Base-by-base conservation (phyloP, 2,329 filamentous ascomycete genomes). In the Truncatella angustata region DNA sequence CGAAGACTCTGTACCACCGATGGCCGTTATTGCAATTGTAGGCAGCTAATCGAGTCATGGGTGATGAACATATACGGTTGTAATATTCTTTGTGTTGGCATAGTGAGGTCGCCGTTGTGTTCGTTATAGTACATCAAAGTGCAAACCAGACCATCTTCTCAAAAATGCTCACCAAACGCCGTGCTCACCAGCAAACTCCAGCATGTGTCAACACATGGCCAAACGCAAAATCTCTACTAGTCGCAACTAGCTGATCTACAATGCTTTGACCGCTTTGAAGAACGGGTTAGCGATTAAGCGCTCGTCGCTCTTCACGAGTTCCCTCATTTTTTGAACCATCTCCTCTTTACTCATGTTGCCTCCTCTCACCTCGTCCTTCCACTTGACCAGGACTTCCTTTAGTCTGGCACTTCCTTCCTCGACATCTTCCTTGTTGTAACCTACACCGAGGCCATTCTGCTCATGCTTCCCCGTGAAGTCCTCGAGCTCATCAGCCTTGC, bases 401-500 rank as follows among this genome's bases (percentile, higher is more conserved):
- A 99, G 77, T 71, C 96, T 74, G 21, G 81, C 81, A 66, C 88
- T 96, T 6, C 94, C 94, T 67, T 93, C 84, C 62, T 96, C 91
- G 1, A 97, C 88, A 60, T 99, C 91, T 57, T 91, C 82, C 63
- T 91, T 91, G 58, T 81, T 88, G 66, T 90, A 91, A 59, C 82
- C 73, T 39, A 80, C 70, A 6, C 77, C 75, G 5, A 77, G 62
- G 1, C 72, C 66, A 3, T 70, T 70, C 40, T 79, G 78, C 56
- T 89, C 86, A 61, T 90, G 85, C 72, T 91, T 92, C 47, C 82
- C 82, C 0, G 89, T 88, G 63, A 99, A 99, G 68, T 99, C 94
- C 69, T 99, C 94, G 32, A 99, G 79, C 77, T 99, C 95, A 69
- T 97, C 94, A 0, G 94, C 94, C 75, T 99, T 99, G 61, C 94